phyloP scores from a whole-genome alignment of 2,329 filamentous ascomycete species.

The Penicillium sp. region DNA sequence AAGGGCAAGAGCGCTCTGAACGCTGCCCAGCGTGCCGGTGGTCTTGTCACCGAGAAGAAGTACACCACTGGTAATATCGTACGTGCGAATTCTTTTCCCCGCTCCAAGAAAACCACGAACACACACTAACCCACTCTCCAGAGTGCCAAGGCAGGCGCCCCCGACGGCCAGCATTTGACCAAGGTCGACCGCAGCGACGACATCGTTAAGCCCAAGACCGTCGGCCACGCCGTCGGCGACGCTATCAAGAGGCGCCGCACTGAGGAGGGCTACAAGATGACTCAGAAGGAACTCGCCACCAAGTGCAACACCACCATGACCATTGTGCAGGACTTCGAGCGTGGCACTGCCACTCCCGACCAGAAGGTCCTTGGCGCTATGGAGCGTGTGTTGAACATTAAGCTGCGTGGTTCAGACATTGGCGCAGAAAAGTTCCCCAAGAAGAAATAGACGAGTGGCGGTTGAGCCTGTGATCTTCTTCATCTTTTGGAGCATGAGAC shows the following conservation, averaged over 20 bases:
- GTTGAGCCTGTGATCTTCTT: constrained; percentile 28
- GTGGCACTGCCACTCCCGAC: constrained; percentile 71
- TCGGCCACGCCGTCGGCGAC: constrained; percentile 74
- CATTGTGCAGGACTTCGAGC: constrained; percentile 81
- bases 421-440: constrained; percentile 77
- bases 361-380: constrained; percentile 75
- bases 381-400: constrained; percentile 82
- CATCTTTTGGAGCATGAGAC: constrained; percentile 22
- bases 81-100: constrained; percentile 28
- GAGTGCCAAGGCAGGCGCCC: constrained; percentile 45
- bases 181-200: constrained; percentile 98
- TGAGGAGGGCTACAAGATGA: constrained; percentile 88
- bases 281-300: constrained; percentile 80
- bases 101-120: not conserved
- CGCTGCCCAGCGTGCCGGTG: constrained; percentile 77
- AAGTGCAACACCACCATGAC: constrained; percentile 83
- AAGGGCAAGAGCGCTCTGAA: constrained; percentile 81
- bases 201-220: constrained; percentile 93
- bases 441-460: constrained; percentile 54
- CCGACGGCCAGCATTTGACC: constrained; percentile 90
- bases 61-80: constrained; percentile 72
- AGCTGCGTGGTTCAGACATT: constrained; percentile 80
- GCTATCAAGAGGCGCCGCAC: constrained; percentile 77
- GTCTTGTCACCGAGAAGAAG: constrained; percentile 91
- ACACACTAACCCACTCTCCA: constrained; percentile 27